phyloP scores from a whole-genome alignment of 805 yeast species.

The Gaillardinia entomophila region DNA sequence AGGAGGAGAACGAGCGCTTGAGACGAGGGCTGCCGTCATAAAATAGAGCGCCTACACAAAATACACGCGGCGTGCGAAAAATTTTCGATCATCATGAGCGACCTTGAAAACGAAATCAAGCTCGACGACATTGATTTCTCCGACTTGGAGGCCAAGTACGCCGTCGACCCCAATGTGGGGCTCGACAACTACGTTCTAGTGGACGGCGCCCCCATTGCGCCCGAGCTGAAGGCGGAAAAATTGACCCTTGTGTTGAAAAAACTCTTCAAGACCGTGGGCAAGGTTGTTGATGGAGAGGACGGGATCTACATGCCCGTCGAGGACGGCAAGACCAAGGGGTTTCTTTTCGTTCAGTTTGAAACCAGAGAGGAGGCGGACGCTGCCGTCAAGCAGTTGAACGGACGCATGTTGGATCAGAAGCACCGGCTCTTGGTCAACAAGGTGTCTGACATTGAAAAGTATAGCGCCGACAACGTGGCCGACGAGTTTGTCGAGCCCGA shows the following conservation, averaged over 20 bases:
- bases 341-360: conserved; percentile 76
- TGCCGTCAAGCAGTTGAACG: conserved; percentile 76
- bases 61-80: no score
- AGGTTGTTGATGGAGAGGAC: conserved; percentile 50
- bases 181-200: conserved; percentile 77
- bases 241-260: conserved; percentile 81
- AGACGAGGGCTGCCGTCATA: conserved; percentile 13
- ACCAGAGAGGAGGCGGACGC: conserved; percentile 61
- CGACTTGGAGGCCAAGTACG: conserved; percentile 75
- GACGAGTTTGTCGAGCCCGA: conserved; percentile 67
- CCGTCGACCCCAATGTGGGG: conserved; percentile 50
- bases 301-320: conserved; percentile 81
- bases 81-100: conserved; percentile 9
- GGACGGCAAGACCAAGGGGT: conserved; percentile 79
- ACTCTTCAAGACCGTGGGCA: conserved; percentile 73
- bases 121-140: conserved; percentile 65
- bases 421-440: conserved; percentile 85
- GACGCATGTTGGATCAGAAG: conserved; percentile 88
- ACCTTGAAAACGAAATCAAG: conserved; percentile 34
- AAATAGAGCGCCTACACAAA: no score
- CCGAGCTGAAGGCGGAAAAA: conserved; percentile 79
- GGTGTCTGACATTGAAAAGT: conserved; percentile 76
- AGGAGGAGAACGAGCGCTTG: conserved; percentile 45
- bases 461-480: conserved; percentile 57
- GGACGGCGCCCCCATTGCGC: conserved; percentile 95